phyloP scores from a whole-genome alignment of 352 stramenopile species.

The Globisporangium spinosum region DNA sequence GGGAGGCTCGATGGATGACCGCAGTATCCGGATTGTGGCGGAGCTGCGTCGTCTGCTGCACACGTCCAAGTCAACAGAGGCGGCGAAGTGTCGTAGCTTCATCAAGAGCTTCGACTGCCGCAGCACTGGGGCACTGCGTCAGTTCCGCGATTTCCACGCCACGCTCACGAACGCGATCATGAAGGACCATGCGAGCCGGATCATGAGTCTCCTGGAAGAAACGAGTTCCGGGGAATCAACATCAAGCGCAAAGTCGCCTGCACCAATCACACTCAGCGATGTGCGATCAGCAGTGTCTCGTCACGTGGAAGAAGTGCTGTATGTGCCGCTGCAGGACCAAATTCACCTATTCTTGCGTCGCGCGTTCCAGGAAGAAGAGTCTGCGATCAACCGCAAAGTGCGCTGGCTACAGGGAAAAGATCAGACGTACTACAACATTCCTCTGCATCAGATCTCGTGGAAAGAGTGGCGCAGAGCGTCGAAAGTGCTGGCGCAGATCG shows the following conservation, averaged over 20 bases:
- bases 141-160: slow-evolving; percentile 64
- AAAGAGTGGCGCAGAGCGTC: slow-evolving; percentile 82
- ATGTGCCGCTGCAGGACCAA: slow-evolving; percentile 55
- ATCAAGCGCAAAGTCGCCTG: slow-evolving; percentile 18
- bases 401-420: slow-evolving; percentile 90
- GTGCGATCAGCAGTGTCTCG: slow-evolving; percentile 58
- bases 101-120: slow-evolving; percentile 53
- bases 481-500: slow-evolving; percentile 63
- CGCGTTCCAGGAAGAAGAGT: slow-evolving; percentile 70
- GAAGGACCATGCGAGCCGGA: slow-evolving; percentile 54
- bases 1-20: slow-evolving; percentile 45
- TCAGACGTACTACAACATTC: slow-evolving; percentile 88
- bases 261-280: slow-evolving; percentile 49
- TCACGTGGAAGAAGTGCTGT: slow-evolving; percentile 83
- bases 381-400: slow-evolving; percentile 77
- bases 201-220: slow-evolving; percentile 52
- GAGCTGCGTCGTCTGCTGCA: slow-evolving; percentile 73
- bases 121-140: slow-evolving; percentile 35
- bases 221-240: slow-evolving; percentile 24
- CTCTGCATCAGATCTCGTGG: slow-evolving; percentile 74
- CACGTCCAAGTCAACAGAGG: slow-evolving; percentile 72
- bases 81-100: slow-evolving; percentile 66
- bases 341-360: slow-evolving; percentile 57
- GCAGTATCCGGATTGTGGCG: slow-evolving; percentile 80
- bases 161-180: slow-evolving; percentile 61